Evolutionary conservation across 768 basidiomycete species (phyloP), one percentile per base, ranked within the genome.

Genomic region (Kwoniella bestiolae): DNA sequence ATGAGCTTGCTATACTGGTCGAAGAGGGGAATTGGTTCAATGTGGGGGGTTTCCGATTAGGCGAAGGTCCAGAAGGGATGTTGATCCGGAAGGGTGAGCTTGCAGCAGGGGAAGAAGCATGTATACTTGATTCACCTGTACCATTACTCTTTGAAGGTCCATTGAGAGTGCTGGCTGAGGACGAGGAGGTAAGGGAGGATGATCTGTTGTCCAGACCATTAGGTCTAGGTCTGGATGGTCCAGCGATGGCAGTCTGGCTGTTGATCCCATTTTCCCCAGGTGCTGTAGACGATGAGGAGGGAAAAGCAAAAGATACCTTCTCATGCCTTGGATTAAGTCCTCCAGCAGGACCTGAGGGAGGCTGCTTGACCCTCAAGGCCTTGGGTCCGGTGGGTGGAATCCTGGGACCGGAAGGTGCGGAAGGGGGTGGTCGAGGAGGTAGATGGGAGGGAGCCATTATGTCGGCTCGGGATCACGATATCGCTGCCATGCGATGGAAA

Each of bases 351-450:
- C 61, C 60, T 8, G 47, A 21, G 21, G 66, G 60, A 25, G 60
- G 34, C 31, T 56, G 28, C 9, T 38, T 49, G 8, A 18, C 25
- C 26, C 67, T 53, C 11, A 68, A 34, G 23, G 67, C 67, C 50
- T 68, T 68, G 31, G 67, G 67, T 29, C 67, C 67, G 32, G 67
- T 68, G 18, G 67, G 67, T 9, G 63, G 67, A 6, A 63, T 58
- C 29, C 50, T 57, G n/a, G n/a, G 28, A 12, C 28, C 41, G 46
- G 53, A 25, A 5, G 62, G 21, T 4, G 61, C 23, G 8, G 56
- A 23, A 26, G 47, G 44, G 6, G 55, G 32, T 5, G 41, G 23
- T 9, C 28, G 21, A 18, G 58, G 16, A 3, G 55, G 4, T 44
- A 35, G 23, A 34, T 60, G 31, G 3, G 61, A 51, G 46, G 61